Evolutionary conservation across 257 asterid genomes (phyloP).

Genomic region (Jaltomata sinuosa): DNA sequence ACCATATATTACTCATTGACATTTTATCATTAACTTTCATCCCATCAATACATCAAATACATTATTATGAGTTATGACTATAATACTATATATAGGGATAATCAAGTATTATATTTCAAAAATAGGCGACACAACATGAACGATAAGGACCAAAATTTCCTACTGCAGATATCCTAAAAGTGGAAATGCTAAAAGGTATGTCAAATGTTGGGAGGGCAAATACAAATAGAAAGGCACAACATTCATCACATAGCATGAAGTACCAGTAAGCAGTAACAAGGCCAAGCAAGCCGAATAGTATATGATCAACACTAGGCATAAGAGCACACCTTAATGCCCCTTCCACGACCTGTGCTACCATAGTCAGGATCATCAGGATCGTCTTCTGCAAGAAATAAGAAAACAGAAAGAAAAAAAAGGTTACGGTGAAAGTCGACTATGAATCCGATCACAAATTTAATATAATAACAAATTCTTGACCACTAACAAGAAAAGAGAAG

Average conservation of each 20-base stretch:
- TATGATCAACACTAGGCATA: background rate
- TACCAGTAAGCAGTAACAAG: background rate
- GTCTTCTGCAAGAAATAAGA: slow-evolving; percentile 55
- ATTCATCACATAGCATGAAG: background rate
- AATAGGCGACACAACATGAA: background rate
- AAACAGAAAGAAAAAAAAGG: background rate
- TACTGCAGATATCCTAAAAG: background rate
- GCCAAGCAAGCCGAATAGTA: background rate
- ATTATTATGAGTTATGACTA: background rate
- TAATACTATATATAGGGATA: background rate
- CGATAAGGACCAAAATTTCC: background rate
- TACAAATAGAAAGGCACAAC: background rate
- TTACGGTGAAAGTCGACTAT: background rate
- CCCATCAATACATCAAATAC: background rate
- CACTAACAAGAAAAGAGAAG: background rate
- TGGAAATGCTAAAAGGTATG: background rate
- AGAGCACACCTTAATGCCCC: slow-evolving; percentile 50
- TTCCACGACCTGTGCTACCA: slow-evolving; percentile 45
- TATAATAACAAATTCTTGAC: background rate
- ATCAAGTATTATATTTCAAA: background rate
- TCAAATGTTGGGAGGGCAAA: background rate
- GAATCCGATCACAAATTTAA: background rate
- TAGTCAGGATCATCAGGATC: slow-evolving; percentile 91
- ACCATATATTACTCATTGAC: background rate
- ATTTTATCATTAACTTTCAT: background rate